Evolutionary conservation across 441 rosid species (phyloP).

Genomic region (Bocquillonia castaneifolia): DNA sequence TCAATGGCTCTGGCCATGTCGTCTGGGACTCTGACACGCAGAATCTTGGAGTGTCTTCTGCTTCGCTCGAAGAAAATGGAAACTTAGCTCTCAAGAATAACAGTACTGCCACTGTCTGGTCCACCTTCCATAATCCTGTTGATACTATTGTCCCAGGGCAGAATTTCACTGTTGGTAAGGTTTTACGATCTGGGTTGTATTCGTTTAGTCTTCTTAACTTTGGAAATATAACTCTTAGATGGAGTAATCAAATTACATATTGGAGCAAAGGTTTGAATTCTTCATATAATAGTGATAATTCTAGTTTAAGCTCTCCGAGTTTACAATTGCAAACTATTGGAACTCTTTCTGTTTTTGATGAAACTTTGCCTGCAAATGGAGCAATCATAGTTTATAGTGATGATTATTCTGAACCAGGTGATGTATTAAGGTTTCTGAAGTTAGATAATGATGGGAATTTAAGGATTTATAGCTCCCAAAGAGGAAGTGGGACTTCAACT

Average conservation of each 20-base stretch:
- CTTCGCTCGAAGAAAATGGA: constrained; percentile 10
- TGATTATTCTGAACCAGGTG: constrained; percentile 14
- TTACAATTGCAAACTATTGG: constrained; percentile 4
- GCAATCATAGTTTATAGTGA: constrained; percentile 4
- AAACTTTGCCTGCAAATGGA: constrained; percentile 1
- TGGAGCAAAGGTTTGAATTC: constrained; percentile 19
- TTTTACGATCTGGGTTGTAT: constrained; percentile 11
- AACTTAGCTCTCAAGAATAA: constrained; percentile 8
- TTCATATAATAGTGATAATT: constrained; percentile 6
- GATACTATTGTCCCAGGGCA: constrained; percentile 14
- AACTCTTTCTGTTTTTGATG: constrained; percentile 13
- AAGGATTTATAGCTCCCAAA: constrained; percentile 20
- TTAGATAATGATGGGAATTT: constrained; percentile 22
- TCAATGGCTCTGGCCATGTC: constrained; percentile 2
- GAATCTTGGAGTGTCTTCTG: constrained; percentile 9
- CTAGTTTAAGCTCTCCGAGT: constrained; percentile 12
- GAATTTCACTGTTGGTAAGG: constrained; percentile 15
- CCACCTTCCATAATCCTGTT: constrained; percentile 12
- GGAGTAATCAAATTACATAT: constrained; percentile 14
- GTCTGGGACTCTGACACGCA: constrained; percentile 14
- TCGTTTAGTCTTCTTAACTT: constrained; percentile 4
- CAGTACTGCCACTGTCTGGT: constrained; percentile 15
- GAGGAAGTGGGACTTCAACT: constrained; percentile 11
- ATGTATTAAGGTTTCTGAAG: constrained; percentile 16
- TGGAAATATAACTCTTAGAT: constrained; percentile 12